Conservation (phyloP, 2,329 filamentous ascomycete genomes). For the Curvularia verruculosa region DNA sequence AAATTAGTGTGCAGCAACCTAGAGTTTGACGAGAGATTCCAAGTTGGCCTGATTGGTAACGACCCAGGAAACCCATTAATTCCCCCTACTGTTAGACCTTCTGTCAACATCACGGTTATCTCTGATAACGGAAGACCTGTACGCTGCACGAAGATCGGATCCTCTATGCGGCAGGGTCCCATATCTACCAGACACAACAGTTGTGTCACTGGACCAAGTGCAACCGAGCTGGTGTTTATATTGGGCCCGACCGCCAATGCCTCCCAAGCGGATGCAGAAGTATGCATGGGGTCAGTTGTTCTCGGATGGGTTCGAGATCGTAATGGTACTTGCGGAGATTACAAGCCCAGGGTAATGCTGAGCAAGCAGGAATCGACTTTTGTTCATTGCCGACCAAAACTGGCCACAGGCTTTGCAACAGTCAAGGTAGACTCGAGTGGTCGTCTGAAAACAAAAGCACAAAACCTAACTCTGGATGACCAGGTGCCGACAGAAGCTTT, state of each 20-base stretch:
- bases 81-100: not conserved
- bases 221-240: constrained; percentile 20
- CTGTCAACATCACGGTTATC: not conserved
- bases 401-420: constrained; percentile 43
- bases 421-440: constrained; percentile 45
- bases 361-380: constrained; percentile 30
- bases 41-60: not conserved
- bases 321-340: constrained; percentile 18
- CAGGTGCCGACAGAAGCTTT: constrained; percentile 16
- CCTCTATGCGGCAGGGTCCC: constrained; percentile 1
- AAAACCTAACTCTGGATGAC: not conserved
- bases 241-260: constrained; percentile 22
- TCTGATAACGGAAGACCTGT: not conserved
- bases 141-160: not conserved
- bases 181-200: not conserved
- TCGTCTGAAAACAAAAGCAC: constrained; percentile 26
- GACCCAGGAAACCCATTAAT: not conserved
- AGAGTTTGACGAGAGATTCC: not conserved
- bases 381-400: constrained; percentile 46
- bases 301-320: constrained; percentile 37
- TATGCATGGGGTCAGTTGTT: constrained; percentile 30
- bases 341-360: not conserved
- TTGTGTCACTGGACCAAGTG: constrained; percentile 14
- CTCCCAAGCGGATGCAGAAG: constrained; percentile 22
- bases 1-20: not conserved